Evolutionary conservation across 495 filamentous ascomycete species (phyloP).

Genomic region (Podospora comata): DNA sequence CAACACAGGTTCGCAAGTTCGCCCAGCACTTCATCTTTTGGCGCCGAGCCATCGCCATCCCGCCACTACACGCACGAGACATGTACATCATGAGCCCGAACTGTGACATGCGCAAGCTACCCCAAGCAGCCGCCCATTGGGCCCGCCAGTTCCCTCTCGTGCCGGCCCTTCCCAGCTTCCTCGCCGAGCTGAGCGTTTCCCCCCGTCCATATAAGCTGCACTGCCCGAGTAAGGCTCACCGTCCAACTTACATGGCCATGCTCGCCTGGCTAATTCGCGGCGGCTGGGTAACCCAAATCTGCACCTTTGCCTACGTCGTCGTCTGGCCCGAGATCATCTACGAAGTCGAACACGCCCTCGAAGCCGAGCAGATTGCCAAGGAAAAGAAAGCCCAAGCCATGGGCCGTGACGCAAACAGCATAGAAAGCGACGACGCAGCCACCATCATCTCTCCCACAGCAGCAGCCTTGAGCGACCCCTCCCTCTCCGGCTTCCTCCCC

Average conservation of each 20-base stretch:
- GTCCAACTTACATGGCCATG: constrained; percentile 80
- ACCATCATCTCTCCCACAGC: constrained; percentile 1
- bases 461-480: constrained; percentile 21
- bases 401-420: constrained; percentile 19
- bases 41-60: constrained; percentile 87
- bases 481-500: constrained; percentile 27
- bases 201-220: constrained; percentile 77
- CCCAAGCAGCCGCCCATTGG: constrained; percentile 68
- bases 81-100: constrained; percentile 94
- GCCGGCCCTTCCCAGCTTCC: constrained; percentile 77
- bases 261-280: constrained; percentile 88
- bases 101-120: constrained; percentile 72
- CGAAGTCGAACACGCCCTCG: constrained; percentile 55
- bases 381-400: constrained; percentile 26
- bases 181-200: constrained; percentile 68
- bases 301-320: constrained; percentile 80
- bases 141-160: constrained; percentile 72
- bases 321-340: constrained; percentile 61
- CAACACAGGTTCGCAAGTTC: constrained; percentile 75
- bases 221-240: constrained; percentile 86
- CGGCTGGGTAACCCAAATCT: constrained; percentile 87
- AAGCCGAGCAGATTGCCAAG: constrained; percentile 47
- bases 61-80: constrained; percentile 83
- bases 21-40: constrained; percentile 93
- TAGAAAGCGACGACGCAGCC: constrained; percentile 22